A percentile compares a stretch with the other conserved stretches of the same genome.
phyloP scores from a whole-genome alignment of 352 stramenopile species.

The Phytophthora hibernalis region DNA sequence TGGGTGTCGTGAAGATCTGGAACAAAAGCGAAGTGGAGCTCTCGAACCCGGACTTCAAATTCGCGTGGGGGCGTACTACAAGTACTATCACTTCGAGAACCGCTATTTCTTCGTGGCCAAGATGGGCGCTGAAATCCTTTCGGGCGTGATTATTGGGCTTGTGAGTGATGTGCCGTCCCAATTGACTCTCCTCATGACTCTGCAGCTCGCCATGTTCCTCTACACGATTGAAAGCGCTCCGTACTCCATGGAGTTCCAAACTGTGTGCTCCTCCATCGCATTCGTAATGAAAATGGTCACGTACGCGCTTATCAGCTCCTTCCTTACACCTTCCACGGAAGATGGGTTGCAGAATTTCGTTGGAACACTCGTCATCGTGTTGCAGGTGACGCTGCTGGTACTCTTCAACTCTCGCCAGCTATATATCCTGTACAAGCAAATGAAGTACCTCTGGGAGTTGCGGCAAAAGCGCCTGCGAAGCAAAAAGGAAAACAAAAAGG shows the following conservation, averaged over 20 bases:
- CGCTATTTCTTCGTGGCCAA: constrained; percentile 85
- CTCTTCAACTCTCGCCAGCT: constrained; percentile 83
- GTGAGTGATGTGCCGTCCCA: constrained; percentile 80
- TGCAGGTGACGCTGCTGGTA: constrained; percentile 70
- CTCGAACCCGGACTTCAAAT: constrained; percentile 76
- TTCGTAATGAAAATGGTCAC: constrained; percentile 89
- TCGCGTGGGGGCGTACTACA: constrained; percentile 84
- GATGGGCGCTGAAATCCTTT: constrained; percentile 80
- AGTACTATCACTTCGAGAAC: constrained; percentile 71
- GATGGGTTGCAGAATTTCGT: constrained; percentile 60
- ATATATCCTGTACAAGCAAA: constrained; percentile 82
- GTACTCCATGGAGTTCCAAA: constrained; percentile 82
- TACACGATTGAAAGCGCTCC: constrained; percentile 69
- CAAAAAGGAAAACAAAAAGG: constrained; percentile 32
- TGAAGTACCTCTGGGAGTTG: constrained; percentile 65
- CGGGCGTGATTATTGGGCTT: constrained; percentile 74
- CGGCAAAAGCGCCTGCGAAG: constrained; percentile 47
- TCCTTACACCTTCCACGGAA: constrained; percentile 64
- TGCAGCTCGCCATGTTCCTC: constrained; percentile 81
- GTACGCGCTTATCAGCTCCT: constrained; percentile 82
- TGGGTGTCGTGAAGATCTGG: constrained; percentile 74
- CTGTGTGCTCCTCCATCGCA: constrained; percentile 64
- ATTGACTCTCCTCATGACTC: constrained; percentile 71
- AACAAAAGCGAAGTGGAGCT: constrained; percentile 65
- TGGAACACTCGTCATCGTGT: constrained; percentile 67